These are phyloP conservation scores for Helicocarpus griseus DNA, from an alignment of 2,329 filamentous ascomycete genomes.

Conservation along the genomic window DNA sequence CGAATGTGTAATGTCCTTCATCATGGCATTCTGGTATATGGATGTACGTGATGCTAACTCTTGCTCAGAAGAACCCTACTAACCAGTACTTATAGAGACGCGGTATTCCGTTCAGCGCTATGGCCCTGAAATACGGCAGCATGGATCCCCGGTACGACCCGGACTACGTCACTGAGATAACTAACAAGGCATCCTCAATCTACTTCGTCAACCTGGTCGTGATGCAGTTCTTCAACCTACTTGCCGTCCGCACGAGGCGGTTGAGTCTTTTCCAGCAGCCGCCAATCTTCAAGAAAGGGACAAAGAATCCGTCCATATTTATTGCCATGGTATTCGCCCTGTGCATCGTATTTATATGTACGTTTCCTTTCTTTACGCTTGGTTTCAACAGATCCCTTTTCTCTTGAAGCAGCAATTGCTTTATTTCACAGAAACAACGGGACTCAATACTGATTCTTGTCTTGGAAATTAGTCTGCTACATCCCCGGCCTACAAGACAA, in stretches of 20 bases:
- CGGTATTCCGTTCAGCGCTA: slow-evolving; percentile 53
- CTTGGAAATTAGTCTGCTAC: slow-evolving; percentile 39
- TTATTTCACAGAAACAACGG: slow-evolving; percentile 11
- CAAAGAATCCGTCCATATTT: slow-evolving; percentile 59
- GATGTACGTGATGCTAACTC: slow-evolving; percentile 4
- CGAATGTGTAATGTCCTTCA: slow-evolving; percentile 50
- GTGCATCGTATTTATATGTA: slow-evolving; percentile 59
- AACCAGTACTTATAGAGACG: slow-evolving; percentile 24
- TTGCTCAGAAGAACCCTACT: slow-evolving; percentile 15
- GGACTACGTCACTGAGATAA: slow-evolving; percentile 44
- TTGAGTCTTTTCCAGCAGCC: slow-evolving; percentile 64
- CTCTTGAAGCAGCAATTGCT: background rate
- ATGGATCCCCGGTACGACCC: slow-evolving; percentile 42
- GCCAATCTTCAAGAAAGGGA: slow-evolving; percentile 54
- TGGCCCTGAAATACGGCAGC: slow-evolving; percentile 60
- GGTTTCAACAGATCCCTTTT: too few relatives aligned
- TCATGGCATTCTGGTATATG: slow-evolving; percentile 60
- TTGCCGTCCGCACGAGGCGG: slow-evolving; percentile 57
- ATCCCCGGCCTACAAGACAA: slow-evolving; percentile 54
- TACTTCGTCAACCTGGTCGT: slow-evolving; percentile 75
- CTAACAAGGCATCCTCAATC: slow-evolving; percentile 60
- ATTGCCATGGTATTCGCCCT: slow-evolving; percentile 62
- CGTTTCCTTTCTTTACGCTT: too few relatives aligned
- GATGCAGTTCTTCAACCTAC: slow-evolving; percentile 63
- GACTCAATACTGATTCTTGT: background rate